phyloP scores from a whole-genome alignment of 2,329 filamentous ascomycete genomes.

The Hysterium pulicare region DNA sequence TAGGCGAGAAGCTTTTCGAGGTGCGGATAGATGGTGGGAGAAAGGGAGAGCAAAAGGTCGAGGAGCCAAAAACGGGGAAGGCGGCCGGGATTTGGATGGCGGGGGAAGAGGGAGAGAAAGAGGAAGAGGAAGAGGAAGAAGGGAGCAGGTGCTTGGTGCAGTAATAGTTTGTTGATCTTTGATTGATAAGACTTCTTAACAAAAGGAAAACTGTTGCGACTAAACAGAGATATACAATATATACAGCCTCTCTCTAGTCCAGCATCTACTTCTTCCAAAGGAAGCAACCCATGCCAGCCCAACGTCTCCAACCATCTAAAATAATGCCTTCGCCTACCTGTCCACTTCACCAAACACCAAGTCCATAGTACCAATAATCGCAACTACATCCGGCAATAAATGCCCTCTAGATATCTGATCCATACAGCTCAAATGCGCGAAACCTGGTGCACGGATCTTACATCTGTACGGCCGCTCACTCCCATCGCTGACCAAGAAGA shows the following conservation, averaged over 20 bases:
- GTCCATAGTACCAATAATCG: constrained; percentile 68
- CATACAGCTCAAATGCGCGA: constrained; percentile 90
- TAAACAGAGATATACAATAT: constrained; percentile 3
- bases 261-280: no score
- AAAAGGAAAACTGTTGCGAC: background rate
- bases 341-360: constrained; percentile 37
- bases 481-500: constrained; percentile 93
- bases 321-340: constrained; percentile 9
- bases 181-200: background rate
- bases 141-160: background rate
- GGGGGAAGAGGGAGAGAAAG: background rate
- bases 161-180: no score
- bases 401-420: constrained; percentile 92
- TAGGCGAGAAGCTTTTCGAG: background rate
- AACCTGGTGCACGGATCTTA: constrained; percentile 94
- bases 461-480: constrained; percentile 95
- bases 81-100: no score
- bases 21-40: background rate
- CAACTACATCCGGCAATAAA: constrained; percentile 91
- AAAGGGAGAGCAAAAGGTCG: background rate
- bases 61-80: no score
- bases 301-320: no score
- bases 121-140: background rate
- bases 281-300: no score
- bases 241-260: background rate